Evolutionary conservation across 164 flowering plant genomes (phyloP), one percentile per base, ranked within the genome.

Genomic region (Tetrastigma voinierianum): DNA sequence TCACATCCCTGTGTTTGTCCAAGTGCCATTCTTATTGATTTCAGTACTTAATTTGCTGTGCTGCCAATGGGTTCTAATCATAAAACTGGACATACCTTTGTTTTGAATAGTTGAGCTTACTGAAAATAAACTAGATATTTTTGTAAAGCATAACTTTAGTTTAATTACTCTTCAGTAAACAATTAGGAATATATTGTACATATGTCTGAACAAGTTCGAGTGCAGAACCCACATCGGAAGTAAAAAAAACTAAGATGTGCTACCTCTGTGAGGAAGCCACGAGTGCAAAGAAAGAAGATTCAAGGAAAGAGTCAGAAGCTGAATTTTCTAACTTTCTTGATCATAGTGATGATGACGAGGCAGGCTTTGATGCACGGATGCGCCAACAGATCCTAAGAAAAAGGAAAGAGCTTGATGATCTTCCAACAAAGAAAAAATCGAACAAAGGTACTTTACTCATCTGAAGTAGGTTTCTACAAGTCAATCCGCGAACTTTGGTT

Each of bases 341-440:
- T 72, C 53, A 70, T 67, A 85, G 83, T 67, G 94, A 87, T 74
- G 89, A 80, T 18, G 88, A 91, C 77, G 98, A 94, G 70, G 84
- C 85, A 51, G 80, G 67, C 52, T 95, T 95, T 80, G 99, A 95
- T 83, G 81, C 78, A 43, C 76, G 87, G 20, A 95, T 95, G 99
- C 94, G 98, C 51, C 76, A 60, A 43, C 89, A 89, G 74, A 88
- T 92, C 74, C 88, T 95, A 52, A 80, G 57, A 57, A 95, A 76
- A 70, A 69, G 93, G 51, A 81, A 73, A 66, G 97, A 95, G 64
- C 72, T 85, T 20, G 97, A 93, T 45, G 96, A 88, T 73, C 10
- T 67, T 19, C 84, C 91, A 47, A 59, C 81, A 48, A 82, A 77
- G 72, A n/a, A 76, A 70, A 84, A 81, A 48, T 59, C 21, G 40